phyloP scores from a whole-genome alignment of 1,284 basidiomycete species.

The Puccinia triticina region DNA sequence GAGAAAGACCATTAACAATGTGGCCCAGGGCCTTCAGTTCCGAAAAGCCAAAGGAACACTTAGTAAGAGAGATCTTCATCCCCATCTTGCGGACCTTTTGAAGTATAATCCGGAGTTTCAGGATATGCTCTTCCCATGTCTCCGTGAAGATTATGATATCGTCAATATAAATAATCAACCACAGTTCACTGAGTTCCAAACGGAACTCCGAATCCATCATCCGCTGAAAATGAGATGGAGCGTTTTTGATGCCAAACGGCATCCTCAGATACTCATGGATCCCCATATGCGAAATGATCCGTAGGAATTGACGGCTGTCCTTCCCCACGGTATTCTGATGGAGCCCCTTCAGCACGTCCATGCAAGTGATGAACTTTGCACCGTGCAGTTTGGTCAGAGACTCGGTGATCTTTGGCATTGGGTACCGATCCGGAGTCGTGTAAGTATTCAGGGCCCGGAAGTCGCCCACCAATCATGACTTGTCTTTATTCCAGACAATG shows the following conservation, averaged over 20 bases:
- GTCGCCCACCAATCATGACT: too few species aligned
- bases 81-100: too few species aligned
- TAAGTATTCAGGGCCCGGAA: too few species aligned
- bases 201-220: constrained; percentile 12
- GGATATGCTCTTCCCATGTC: not conserved
- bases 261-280: constrained; percentile 18
- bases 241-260: constrained; percentile 21
- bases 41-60: too few species aligned
- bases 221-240: constrained; percentile 19
- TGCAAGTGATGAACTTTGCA: not conserved
- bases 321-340: not conserved
- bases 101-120: too few species aligned
- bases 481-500: not conserved
- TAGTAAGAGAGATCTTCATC: too few species aligned
- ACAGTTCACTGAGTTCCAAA: not conserved
- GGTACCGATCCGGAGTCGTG: too few species aligned
- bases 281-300: not conserved
- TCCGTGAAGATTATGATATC: constrained; percentile 18
- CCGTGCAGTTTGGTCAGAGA: not conserved
- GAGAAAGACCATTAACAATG: too few species aligned
- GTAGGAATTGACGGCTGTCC: too few species aligned
- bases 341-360: constrained; percentile 26
- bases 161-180: constrained; percentile 18
- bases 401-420: too few species aligned
- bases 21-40: too few species aligned